These are phyloP conservation scores for Byssothecium circinans DNA, from an alignment of 2,329 filamentous ascomycete species.

Conservation along the genomic window DNA sequence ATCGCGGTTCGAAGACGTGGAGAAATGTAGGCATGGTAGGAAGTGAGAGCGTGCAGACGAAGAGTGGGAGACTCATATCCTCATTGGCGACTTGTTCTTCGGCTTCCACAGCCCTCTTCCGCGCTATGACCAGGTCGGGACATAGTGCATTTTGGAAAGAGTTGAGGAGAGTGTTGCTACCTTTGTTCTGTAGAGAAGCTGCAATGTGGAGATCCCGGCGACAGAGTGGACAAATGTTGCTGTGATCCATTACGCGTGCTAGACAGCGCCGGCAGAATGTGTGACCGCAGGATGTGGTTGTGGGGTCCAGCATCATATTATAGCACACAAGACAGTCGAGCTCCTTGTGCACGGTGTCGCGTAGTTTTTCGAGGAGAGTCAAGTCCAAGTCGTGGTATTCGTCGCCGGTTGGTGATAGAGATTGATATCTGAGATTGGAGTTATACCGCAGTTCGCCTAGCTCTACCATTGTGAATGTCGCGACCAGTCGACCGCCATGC, in stretches of 20 bases:
- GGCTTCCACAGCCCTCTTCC: conserved; percentile 57
- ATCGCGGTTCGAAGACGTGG: conserved; percentile 90
- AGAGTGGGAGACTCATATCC: conserved; percentile 65
- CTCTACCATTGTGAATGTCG: conserved; percentile 67
- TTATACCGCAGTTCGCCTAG: conserved; percentile 61
- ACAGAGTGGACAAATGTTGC: conserved; percentile 78
- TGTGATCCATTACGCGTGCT: conserved; percentile 74
- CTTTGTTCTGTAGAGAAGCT: conserved; percentile 52
- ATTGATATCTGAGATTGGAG: conserved; percentile 57
- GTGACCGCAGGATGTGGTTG: conserved; percentile 85
- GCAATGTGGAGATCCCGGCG: conserved; percentile 64
- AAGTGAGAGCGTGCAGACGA: conserved; percentile 80
- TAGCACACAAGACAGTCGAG: conserved; percentile 91
- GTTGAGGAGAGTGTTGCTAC: conserved; percentile 65
- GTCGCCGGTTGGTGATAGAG: conserved; percentile 41
- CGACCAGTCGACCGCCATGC: conserved; percentile 62
- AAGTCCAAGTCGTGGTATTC: conserved; percentile 49
- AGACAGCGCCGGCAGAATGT: conserved; percentile 85
- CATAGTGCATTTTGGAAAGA: conserved; percentile 70
- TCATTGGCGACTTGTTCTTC: conserved; percentile 60
- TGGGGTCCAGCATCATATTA: conserved; percentile 74
- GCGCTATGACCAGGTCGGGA: conserved; percentile 61
- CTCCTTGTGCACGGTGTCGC: conserved; percentile 65
- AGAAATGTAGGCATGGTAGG: conserved; percentile 81
- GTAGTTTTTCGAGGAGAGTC: conserved; percentile 59